Conservation (phyloP, 1,284 basidiomycete species). For the Stereum hirsutum region DNA sequence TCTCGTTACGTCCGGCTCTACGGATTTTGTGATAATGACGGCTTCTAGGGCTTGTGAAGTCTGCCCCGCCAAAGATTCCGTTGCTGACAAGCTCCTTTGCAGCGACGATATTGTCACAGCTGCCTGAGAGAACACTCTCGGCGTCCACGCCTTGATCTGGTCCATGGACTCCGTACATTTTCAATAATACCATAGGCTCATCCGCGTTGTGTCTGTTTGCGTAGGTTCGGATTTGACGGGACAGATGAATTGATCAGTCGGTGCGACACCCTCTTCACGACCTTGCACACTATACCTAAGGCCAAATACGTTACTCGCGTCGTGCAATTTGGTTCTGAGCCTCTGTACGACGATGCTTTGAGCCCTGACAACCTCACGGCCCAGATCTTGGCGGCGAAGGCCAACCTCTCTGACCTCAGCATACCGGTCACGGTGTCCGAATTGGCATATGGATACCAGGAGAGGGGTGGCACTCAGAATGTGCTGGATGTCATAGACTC, state of each 20-base stretch:
- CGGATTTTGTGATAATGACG: slow-evolving; percentile 49
- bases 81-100: slow-evolving; percentile 4
- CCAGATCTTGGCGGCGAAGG: slow-evolving; percentile 44
- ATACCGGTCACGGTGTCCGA: slow-evolving; percentile 62
- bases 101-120: slow-evolving; percentile 65
- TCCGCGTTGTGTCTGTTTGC: slow-evolving; percentile 19
- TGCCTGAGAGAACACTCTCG: slow-evolving; percentile 60
- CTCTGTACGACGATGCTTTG: slow-evolving; percentile 57
- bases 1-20: slow-evolving; percentile 69
- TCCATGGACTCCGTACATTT: slow-evolving; percentile 19
- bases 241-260: slow-evolving; percentile 44
- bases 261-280: slow-evolving; percentile 44
- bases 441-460: slow-evolving; percentile 40
- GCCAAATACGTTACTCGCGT: slow-evolving; percentile 61
- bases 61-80: no score
- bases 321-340: slow-evolving; percentile 70
- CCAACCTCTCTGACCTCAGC: slow-evolving; percentile 37
- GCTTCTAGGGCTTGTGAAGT: slow-evolving; percentile 70
- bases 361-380: slow-evolving; percentile 37
- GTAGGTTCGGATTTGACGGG: slow-evolving; percentile 57
- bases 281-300: slow-evolving; percentile 52
- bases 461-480: slow-evolving; percentile 39
- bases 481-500: slow-evolving; percentile 58
- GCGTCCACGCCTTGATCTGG: slow-evolving; percentile 71
- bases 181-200: neutral